A percentile compares a stretch with the other conserved stretches of the same genome.
Evolutionary conservation across 148 eudicot species (phyloP).

Genomic region (Agrostemma githago): DNA sequence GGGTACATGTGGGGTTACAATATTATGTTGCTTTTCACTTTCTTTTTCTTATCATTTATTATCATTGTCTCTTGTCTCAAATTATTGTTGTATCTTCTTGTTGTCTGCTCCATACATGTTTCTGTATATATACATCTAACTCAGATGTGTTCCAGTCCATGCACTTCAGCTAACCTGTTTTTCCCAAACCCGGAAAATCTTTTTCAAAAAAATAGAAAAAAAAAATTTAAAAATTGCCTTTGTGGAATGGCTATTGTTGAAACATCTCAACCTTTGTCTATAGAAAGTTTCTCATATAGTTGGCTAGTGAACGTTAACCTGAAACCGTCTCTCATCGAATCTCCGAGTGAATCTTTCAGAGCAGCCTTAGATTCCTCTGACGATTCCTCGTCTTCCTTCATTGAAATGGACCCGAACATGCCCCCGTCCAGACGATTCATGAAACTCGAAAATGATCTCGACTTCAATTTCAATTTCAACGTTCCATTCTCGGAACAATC

Average conservation of each 20-base stretch:
- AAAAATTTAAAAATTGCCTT: background rate
- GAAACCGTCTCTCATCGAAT: constrained; percentile 52
- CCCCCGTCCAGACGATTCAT: constrained; percentile 73
- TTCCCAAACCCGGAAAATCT: constrained; percentile 3
- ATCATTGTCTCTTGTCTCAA: constrained; percentile 29
- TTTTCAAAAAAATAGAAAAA: background rate
- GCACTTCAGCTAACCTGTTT: constrained; percentile 21
- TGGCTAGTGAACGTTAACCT: constrained; percentile 71
- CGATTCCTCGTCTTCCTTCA: constrained; percentile 59
- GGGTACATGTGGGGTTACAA: constrained; percentile 40
- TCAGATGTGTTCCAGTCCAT: constrained; percentile 19
- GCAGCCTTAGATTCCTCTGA: constrained; percentile 48
- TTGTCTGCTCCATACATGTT: constrained; percentile 13
- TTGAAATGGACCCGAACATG: constrained; percentile 83
- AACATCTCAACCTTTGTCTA: constrained; percentile 53
- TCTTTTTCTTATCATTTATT: constrained; percentile 33
- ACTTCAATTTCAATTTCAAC: constrained; percentile 53
- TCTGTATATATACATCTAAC: constrained; percentile 24
- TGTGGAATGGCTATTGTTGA: constrained; percentile 31
- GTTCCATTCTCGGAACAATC: constrained; percentile 41
- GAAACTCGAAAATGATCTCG: constrained; percentile 39
- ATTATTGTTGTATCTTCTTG: constrained; percentile 25
- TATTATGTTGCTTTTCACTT: constrained; percentile 38
- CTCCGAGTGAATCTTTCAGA: constrained; percentile 49
- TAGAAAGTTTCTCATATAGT: constrained; percentile 80